These are phyloP conservation scores for Ailanthus altissimus DNA, from an alignment of 345 rosid species.

Conservation along the genomic window DNA sequence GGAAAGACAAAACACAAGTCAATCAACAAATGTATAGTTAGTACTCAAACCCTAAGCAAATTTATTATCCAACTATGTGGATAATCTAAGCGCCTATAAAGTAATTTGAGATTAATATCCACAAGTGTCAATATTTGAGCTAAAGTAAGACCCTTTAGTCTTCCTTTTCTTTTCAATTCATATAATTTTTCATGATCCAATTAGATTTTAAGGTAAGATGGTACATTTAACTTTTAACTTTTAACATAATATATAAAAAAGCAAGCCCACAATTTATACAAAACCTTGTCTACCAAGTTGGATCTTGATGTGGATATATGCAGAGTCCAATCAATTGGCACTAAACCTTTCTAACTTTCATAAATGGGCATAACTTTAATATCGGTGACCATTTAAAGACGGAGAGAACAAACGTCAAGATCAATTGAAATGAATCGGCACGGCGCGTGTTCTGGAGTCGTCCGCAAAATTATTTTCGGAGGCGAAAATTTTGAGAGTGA, in stretches of 20 bases:
- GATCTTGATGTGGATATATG: slow-evolving; percentile 2
- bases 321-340: neutral
- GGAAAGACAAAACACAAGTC: no score
- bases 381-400: no score
- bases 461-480: neutral
- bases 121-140: no score
- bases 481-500: neutral
- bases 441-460: neutral
- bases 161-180: no score
- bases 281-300: neutral
- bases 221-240: neutral
- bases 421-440: slow-evolving; percentile 7
- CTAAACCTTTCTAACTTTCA: neutral
- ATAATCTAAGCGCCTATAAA: no score
- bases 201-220: no score
- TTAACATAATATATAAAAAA: neutral
- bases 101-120: no score
- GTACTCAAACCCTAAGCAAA: no score
- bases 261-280: neutral
- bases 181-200: no score
- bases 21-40: no score
- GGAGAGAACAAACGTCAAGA: slow-evolving; percentile 6
- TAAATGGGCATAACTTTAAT: neutral
- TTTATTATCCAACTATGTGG: no score
- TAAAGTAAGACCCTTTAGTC: no score